Base-by-base conservation (phyloP, 2,329 filamentous ascomycete genomes). In the Xylaria sp. region DNA sequence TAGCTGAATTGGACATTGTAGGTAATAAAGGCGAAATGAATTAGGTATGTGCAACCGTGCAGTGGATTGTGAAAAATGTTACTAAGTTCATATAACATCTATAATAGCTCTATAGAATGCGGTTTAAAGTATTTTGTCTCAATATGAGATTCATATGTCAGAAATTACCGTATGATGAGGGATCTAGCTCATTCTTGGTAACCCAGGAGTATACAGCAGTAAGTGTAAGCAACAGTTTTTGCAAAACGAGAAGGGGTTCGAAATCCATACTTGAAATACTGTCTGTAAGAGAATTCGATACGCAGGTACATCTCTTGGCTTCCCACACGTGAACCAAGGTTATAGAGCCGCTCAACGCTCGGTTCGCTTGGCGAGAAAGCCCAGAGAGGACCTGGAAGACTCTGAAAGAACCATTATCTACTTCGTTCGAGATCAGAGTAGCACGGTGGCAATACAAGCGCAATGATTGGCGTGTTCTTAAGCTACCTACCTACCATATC, bases 11-110 rank as follows among this genome's bases (percentile, higher is more conserved):
- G 38, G 55, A 59, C 33, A 53, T 51, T 62, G 44, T 39, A 54
- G 29, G 51, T 42, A 64, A 51, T 33, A 44, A 33, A 59, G 31
- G 53, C 44, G 54, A 57, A 62, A 68, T 47, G 22, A 55, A 42
- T 39, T 65, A 33, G 20, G 27, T 29, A 51, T 33, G 50, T 63
- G 60, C 54, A 42, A 25, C 27, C 61, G 47, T 51, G 44, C 22
- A 60, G 42, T 22, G 25, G 49, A 15, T 44, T 56, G 54, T 29
- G 25, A 13, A 42, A 38, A 31, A 54, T n/a, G 49, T 53, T 60
- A 51, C 56, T 36, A 27, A 58, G 29, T 66, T 20, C 42, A 38
- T 50, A 29, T 36, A 5, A 45, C 50, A 47, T 57, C 61, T 54
- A 53, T 56, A 61, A n/a, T 10, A 15, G 29, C 50, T 45, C 29